Base-by-base conservation (phyloP, 2,329 filamentous ascomycete genomes). In the Sporothrix luriei region DNA sequence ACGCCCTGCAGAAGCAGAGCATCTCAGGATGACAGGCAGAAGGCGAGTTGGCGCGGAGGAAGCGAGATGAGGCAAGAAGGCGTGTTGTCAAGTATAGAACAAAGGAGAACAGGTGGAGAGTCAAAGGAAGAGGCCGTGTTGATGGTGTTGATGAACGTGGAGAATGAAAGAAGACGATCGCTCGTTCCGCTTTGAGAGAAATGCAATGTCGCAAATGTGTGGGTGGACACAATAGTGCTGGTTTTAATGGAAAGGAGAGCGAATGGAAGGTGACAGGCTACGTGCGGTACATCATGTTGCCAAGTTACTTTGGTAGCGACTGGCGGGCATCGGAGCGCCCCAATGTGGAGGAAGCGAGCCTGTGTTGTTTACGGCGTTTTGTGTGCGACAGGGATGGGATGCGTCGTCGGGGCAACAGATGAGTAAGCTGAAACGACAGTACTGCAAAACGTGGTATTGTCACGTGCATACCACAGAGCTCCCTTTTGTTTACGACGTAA, bases 1-100 rank as follows among this genome's bases (percentile, higher is more conserved):
- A 49, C 33, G 62, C 64, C 68, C 70, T 54, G 51, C 29, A n/a
- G 51, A 48, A 70, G 46, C 72, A 70, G 65, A 68, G 72, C 71
- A 73, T 73, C 65, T 70, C 72, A 73, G 52, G 62, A 51, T 55
- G 61, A 13, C 24, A 14, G 24, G 38, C n/a, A 55, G n/a, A 55
- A n/a, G 48, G 54, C 16, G 48, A 54, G 54, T 26, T 26, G 48
- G 59, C 59, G 21, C 59, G 29, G 43, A 26, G 26, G n/a, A 46
- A n/a, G 16, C n/a, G 38, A 62, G 16, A 29, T 1, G 62, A 33
- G 46, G n/a, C 48, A n/a, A 10, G 14, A n/a, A 46, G 29, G n/a
- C 33, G 65, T 13, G 26, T 14, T n/a, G 61, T 26, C 1, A 19
- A 19, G 33, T 33, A 33, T 6, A 21, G 61, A 26, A 29, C 26